Percentiles rank a stretch among this genome's conserved stretches.
Evolutionary conservation across 2,329 filamentous ascomycete species (phyloP).

Genomic region (Phaeosphaeria sp.): DNA sequence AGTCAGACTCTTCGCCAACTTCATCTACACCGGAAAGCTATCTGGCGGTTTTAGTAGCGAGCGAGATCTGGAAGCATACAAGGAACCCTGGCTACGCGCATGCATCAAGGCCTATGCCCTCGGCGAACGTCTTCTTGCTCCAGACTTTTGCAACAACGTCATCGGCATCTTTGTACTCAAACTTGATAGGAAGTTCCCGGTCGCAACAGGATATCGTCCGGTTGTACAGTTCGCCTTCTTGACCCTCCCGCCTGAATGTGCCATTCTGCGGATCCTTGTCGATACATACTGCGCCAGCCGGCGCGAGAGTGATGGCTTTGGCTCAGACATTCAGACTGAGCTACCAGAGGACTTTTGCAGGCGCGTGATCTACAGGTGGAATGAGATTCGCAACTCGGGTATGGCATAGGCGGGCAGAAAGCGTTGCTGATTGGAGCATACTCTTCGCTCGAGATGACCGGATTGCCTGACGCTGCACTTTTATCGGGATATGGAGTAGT

Average conservation of each 20-base stretch:
- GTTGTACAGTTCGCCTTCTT: not conserved
- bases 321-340: too few relatives aligned
- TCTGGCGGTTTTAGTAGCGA: too few relatives aligned
- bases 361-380: too few relatives aligned
- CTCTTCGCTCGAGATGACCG: not conserved
- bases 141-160: not conserved
- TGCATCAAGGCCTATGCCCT: slow-evolving; percentile 5
- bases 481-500: not conserved
- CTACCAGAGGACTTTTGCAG: too few relatives aligned
- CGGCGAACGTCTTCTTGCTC: slow-evolving; percentile 11
- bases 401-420: not conserved
- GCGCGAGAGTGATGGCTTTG: not conserved
- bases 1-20: too few relatives aligned
- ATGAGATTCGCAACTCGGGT: too few relatives aligned
- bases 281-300: not conserved
- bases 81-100: not conserved
- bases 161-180: not conserved
- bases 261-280: not conserved
- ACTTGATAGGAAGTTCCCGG: not conserved
- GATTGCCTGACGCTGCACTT: not conserved
- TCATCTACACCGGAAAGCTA: too few relatives aligned
- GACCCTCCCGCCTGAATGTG: not conserved
- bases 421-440: not conserved
- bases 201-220: too few relatives aligned
- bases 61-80: too few relatives aligned